A percentile compares a stretch with the other conserved stretches of the same genome.
Conservation (phyloP, 345 rosid species). For the Citrus inodora region DNA sequence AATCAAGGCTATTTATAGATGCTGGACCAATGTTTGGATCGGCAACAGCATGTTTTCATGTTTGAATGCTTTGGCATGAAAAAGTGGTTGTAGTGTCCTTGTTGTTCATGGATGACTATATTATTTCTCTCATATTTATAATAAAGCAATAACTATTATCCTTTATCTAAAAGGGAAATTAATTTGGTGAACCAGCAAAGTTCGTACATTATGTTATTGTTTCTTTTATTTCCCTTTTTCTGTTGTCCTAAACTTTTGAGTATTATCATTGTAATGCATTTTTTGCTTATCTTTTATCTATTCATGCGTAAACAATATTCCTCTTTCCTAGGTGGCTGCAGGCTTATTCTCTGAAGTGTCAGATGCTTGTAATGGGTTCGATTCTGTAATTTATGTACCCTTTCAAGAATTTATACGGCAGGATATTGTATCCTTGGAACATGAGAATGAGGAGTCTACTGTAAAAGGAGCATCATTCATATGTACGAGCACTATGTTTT, state of each 20-base stretch:
- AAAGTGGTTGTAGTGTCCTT: not conserved
- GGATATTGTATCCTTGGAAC: conserved; percentile 33
- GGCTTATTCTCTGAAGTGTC: conserved; percentile 47
- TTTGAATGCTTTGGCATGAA: not conserved
- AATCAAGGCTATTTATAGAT: not conserved
- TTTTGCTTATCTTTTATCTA: not conserved
- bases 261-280: not conserved
- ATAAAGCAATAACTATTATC: not conserved
- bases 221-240: not conserved
- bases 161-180: not conserved
- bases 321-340: conserved; percentile 54
- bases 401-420: conserved; percentile 39
- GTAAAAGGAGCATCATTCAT: conserved; percentile 30
- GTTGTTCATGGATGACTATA: not conserved
- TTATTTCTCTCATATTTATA: not conserved
- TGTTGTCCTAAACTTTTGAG: not conserved
- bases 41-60: not conserved
- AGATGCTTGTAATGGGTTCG: conserved; percentile 33
- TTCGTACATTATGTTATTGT: not conserved
- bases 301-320: conserved; percentile 22
- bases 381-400: conserved; percentile 28
- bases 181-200: not conserved
- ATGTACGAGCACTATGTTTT: conserved; percentile 27
- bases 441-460: conserved; percentile 26
- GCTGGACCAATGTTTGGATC: not conserved